Evolutionary conservation across 208 protist species (phyloP).

Genomic region (Wallacemonas collosoma): DNA sequence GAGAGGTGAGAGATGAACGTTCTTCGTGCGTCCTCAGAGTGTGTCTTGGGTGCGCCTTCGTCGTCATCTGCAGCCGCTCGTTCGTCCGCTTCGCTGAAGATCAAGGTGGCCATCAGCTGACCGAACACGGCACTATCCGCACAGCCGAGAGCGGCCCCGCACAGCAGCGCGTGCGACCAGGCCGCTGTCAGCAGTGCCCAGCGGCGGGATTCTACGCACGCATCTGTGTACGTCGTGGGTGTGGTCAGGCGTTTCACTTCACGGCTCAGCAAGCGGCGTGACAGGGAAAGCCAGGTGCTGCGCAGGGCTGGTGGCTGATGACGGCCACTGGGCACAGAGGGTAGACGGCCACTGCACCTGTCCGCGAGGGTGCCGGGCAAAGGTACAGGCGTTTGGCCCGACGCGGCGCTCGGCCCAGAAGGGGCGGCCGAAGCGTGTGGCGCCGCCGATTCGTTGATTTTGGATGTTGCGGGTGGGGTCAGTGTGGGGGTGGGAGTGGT

Average conservation of each 20-base stretch:
- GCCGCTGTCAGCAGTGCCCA: not conserved
- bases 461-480: too few relatives aligned
- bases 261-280: constrained; percentile 22
- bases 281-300: constrained; percentile 34
- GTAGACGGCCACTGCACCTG: not conserved
- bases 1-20: constrained; percentile 14
- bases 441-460: too few relatives aligned
- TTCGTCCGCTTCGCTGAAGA: constrained; percentile 17
- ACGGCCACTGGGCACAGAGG: constrained; percentile 14
- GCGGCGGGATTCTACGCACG: not conserved
- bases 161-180: constrained; percentile 36
- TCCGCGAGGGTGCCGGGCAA: not conserved
- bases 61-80: not conserved
- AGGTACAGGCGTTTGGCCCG: not conserved
- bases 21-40: too few relatives aligned
- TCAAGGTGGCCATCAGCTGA: constrained; percentile 54
- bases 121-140: constrained; percentile 60
- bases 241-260: not conserved
- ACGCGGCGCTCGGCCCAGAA: not conserved
- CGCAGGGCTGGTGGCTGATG: constrained; percentile 20
- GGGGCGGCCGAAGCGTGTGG: not conserved
- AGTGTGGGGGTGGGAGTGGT: too few relatives aligned
- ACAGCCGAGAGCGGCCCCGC: constrained; percentile 51
- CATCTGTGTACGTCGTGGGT: too few relatives aligned
- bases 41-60: too few relatives aligned